Evolutionary conservation across 1,284 basidiomycete genomes (phyloP), one percentile per base, ranked within the genome.

Genomic region (Fomitopsis palustris): DNA sequence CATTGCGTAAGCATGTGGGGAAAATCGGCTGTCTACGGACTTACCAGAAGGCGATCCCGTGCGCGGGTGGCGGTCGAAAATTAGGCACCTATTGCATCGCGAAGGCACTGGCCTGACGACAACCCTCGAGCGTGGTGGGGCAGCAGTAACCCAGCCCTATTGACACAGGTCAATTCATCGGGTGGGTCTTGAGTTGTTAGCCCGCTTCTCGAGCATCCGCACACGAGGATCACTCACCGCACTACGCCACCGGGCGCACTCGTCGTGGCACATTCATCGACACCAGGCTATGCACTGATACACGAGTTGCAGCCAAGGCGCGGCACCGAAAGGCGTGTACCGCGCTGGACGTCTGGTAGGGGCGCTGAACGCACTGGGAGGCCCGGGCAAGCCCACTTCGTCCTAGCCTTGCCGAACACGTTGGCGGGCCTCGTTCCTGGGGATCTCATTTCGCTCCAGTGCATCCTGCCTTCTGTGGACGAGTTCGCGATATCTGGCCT

Each of bases 381-480:
- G n/a, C 16, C 58, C 55, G 38, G 45, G 27, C 3, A 39, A 49
- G 17, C 58, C 54, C 31, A 56, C 19, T 59, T 53, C n/a, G 58
- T 59, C 17, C 54, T 59, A 59, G 58, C 38, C 8, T 35, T 42
- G 51, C 42, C 31, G 39, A 53, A 37, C 42, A 52, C 31, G 52
- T 45, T 58, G 49, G 4, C 37, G 21, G 9, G 52, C 57, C 57
- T 54, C 57, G 57, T 58, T 58, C 52, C 42, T 49, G 23, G 55
- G 33, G 16, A 29, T 25, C 49, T 37, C 49, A 52, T 47, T 53
- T 45, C 54, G 21, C 43, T 53, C 52, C 56, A n/a, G 7, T 37
- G 47, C 19, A 27, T 55, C 53, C 19, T 55, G 54, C 17, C 53
- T 59, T 42, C 25, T 55, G 47, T 52, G 55, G 31, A 19, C 33